phyloP scores from a whole-genome alignment of 495 filamentous ascomycete genomes.

The Achaetomiella virescens region DNA sequence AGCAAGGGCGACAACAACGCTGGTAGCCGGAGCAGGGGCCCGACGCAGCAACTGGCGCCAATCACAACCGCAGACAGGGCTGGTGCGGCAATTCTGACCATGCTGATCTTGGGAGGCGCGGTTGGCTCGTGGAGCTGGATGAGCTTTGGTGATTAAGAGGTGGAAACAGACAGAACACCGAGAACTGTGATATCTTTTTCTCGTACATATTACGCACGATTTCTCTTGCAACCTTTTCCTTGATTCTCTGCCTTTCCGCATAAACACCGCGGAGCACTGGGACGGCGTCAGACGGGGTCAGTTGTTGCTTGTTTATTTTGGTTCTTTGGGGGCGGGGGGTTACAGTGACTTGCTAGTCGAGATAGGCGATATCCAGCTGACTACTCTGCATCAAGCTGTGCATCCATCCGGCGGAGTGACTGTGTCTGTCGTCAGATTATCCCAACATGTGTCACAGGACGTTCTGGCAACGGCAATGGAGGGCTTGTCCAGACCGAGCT shows the following conservation, averaged over 20 bases:
- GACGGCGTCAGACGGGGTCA: slow-evolving; percentile 7
- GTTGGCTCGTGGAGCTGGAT: slow-evolving; percentile 25
- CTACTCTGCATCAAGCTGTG: too few relatives aligned
- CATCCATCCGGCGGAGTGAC: too few relatives aligned
- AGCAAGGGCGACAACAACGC: slow-evolving; percentile 23
- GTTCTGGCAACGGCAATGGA: too few relatives aligned
- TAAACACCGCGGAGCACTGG: neutral
- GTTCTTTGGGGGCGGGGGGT: neutral
- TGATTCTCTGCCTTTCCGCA: neutral
- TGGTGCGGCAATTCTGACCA: slow-evolving; percentile 26
- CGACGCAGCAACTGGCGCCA: slow-evolving; percentile 3
- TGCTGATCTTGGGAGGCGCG: slow-evolving; percentile 18
- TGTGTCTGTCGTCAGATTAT: too few relatives aligned
- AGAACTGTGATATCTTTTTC: neutral
- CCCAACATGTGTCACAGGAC: too few relatives aligned
- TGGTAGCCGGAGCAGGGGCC: slow-evolving; percentile 15
- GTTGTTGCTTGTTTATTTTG: slow-evolving; percentile 1
- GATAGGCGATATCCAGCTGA: neutral
- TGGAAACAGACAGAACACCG: neutral
- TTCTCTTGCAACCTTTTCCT: neutral
- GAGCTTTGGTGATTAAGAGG: slow-evolving; percentile 25
- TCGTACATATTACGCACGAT: neutral
- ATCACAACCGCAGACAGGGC: slow-evolving; percentile 25
- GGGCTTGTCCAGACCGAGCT: too few relatives aligned
- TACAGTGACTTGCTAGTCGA: neutral